Conservation (phyloP, 1,284 basidiomycete genomes). For the Ustilago shanxiensis region DNA sequence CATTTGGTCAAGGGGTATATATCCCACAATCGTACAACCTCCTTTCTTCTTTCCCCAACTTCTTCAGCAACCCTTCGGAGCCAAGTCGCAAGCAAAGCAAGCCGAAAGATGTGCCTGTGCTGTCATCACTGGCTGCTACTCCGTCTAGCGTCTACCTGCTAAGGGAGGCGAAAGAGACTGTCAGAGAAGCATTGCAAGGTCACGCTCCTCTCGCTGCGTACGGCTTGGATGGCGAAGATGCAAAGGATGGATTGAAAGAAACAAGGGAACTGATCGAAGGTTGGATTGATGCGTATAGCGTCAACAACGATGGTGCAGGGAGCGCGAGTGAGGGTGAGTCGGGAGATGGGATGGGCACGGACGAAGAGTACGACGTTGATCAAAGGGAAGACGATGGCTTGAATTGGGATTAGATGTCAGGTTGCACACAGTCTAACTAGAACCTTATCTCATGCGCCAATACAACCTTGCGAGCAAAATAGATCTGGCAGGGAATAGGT, state of each 20-base stretch:
- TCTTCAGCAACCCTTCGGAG: slow-evolving; percentile 34
- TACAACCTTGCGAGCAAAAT: too few species aligned
- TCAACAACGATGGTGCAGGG: slow-evolving; percentile 17
- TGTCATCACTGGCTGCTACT: slow-evolving; percentile 52
- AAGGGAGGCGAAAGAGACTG: slow-evolving; percentile 38
- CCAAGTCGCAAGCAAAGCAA: slow-evolving; percentile 3
- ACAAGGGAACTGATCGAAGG: slow-evolving; percentile 60
- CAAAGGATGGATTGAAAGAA: slow-evolving; percentile 60
- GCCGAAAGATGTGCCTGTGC: slow-evolving; percentile 38
- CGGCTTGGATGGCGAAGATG: slow-evolving; percentile 54
- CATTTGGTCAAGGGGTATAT: slow-evolving; percentile 45
- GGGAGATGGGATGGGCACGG: slow-evolving; percentile 55
- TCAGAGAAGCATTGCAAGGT: slow-evolving; percentile 49
- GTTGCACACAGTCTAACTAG: neutral
- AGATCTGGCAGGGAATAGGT: too few species aligned
- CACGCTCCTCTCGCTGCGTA: slow-evolving; percentile 52
- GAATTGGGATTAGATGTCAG: slow-evolving; percentile 50
- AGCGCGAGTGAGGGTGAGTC: slow-evolving; percentile 27
- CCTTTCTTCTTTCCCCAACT: slow-evolving; percentile 49
- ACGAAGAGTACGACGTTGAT: slow-evolving; percentile 59
- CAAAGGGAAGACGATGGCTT: slow-evolving; percentile 38
- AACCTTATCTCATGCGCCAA: neutral
- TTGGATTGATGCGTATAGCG: slow-evolving; percentile 57
- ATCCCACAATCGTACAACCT: slow-evolving; percentile 57
- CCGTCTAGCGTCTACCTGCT: slow-evolving; percentile 49